Conservation (phyloP, 129 eudicot species). For the Helianthus annuus region DNA sequence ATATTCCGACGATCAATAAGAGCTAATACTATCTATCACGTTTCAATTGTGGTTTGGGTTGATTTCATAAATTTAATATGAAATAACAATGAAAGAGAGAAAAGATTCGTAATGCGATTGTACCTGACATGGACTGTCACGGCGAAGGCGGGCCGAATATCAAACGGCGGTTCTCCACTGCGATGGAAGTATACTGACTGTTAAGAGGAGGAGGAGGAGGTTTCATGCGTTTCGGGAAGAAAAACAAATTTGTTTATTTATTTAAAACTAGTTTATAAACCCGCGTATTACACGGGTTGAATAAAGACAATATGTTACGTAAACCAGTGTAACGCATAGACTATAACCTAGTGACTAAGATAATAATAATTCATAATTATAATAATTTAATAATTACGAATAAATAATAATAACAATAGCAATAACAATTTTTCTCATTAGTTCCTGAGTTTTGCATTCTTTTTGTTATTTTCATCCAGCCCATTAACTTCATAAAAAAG, state of each 20-base stretch:
- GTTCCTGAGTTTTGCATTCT: too few species aligned
- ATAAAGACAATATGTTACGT: too few species aligned
- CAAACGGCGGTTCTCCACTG: not conserved
- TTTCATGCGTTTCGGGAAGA: conserved; percentile 3
- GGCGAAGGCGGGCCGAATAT: not conserved
- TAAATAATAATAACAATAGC: too few species aligned
- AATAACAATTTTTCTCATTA: too few species aligned
- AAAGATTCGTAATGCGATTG: conserved; percentile 11
- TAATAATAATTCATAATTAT: too few species aligned
- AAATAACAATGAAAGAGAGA: conserved; percentile 5
- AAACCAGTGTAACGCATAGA: too few species aligned
- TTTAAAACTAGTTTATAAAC: too few species aligned
- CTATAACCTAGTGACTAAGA: too few species aligned
- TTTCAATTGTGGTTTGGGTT: conserved; percentile 14
- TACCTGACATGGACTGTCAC: conserved; percentile 4
- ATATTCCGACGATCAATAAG: not conserved
- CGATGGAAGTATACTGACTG: not conserved
- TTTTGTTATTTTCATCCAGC: too few species aligned
- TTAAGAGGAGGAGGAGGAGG: not conserved
- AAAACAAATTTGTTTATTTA: not conserved
- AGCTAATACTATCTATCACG: conserved; percentile 11
- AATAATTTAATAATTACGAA: too few species aligned
- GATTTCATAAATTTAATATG: not conserved
- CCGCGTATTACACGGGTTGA: too few species aligned
- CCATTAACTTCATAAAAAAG: too few species aligned